Conservation (phyloP, 306 rosid genomes). For the Lupinus albus region DNA sequence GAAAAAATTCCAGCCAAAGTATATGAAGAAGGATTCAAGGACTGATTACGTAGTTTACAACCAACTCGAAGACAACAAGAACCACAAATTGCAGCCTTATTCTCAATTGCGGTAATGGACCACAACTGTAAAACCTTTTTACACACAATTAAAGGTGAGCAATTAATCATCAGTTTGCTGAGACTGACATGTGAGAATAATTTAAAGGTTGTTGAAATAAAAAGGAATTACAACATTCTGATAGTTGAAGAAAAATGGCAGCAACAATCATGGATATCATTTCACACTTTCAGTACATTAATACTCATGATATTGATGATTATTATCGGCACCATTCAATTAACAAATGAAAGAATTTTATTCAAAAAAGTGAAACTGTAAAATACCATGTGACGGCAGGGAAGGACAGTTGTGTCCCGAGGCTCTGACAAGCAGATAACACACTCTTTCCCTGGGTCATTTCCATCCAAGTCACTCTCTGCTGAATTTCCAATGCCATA, state of each 20-base stretch:
- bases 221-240: neutral
- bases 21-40: conserved; percentile 25
- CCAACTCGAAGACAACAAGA: neutral
- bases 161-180: conserved; percentile 13
- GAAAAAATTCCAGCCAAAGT: conserved; percentile 30
- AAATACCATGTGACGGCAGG: conserved; percentile 99
- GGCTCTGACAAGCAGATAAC: conserved; percentile 99
- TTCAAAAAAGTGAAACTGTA: neutral
- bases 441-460: conserved; percentile 94
- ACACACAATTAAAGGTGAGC: neutral
- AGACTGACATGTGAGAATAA: neutral
- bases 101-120: too few relatives aligned
- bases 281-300: conserved; percentile 19
- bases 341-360: conserved; percentile 27
- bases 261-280: neutral
- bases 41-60: conserved; percentile 1
- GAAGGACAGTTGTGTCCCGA: conserved; percentile 91
- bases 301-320: conserved; percentile 8
- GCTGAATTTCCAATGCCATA: conserved; percentile 93
- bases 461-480: conserved; percentile 76
- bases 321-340: conserved; percentile 22
- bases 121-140: neutral
- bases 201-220: neutral
- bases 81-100: too few relatives aligned
- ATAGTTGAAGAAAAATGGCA: conserved; percentile 11